Evolutionary conservation across 2,329 filamentous ascomycete genomes (phyloP), one percentile per base, ranked within the genome.

Genomic region (Hysterium pulicare): DNA sequence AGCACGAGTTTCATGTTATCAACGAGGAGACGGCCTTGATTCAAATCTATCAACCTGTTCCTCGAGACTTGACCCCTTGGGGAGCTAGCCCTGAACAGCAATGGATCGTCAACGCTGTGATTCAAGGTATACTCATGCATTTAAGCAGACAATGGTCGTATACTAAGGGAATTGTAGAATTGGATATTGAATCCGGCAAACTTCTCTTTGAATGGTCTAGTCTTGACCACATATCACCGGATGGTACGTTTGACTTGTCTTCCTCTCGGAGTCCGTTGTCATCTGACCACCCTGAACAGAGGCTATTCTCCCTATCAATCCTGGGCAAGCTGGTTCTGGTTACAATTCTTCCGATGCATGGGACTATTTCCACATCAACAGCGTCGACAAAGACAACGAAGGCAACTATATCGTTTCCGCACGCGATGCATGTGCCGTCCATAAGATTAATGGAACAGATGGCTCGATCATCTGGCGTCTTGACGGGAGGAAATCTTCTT

Each of bases 1-100:
- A 75, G 57, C 78, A 81, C 45, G 77, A 81, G 57, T 80, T 81
- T 42, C 69, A 73, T 33, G 67, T 80, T 19, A 61, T 78, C 41
- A 67, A 77, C 45, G 75, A 76, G 41, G 61, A 75, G 45, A 78
- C 76, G 1, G 76, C 70, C 0, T 55, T 81, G 32, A 74, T 81
- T 26, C 70, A 78, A 49, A 70, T 78, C 23, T 78, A 78, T 41
- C 71, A 78, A 50, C 74, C 76, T 2, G 66, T 74, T 4, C 72
- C 71, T n/a, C 40, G 39, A n/a, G 43, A 53, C 20, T 38, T 55
- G 39, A 49, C 46, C 5, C 1, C 59, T 1, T 79, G 67, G 59
- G 76, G 76, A 19, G 74, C 61, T 3, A 69, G 62, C 34, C 48
- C 65, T 0, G 69, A 74, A 45, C 74, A 79, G 52, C 71, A 76